Percentiles rank a stretch among this genome's conserved stretches.
Conservation (phyloP, 169 alveolate genomes). For the Cryptosporidium felis region DNA sequence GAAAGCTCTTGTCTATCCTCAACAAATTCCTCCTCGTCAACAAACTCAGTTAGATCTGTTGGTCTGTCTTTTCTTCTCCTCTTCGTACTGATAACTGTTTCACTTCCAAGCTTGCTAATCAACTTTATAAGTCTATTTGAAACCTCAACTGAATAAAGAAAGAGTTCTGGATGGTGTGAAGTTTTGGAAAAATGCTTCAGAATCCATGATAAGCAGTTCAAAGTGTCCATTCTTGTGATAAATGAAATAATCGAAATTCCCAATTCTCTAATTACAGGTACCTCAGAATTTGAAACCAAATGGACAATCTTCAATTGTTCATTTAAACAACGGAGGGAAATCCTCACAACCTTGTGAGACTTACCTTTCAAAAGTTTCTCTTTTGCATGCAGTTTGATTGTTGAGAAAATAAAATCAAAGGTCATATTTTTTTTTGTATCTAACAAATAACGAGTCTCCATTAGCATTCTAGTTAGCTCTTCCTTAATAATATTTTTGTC, state of each 20-base stretch:
- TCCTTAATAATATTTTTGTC: background rate
- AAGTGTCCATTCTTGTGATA: constrained; percentile 28
- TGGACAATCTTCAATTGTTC: constrained; percentile 60
- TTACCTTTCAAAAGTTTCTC: constrained; percentile 30
- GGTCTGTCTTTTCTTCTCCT: constrained; percentile 62
- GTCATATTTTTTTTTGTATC: constrained; percentile 19
- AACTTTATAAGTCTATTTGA: constrained; percentile 50
- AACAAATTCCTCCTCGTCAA: constrained; percentile 31
- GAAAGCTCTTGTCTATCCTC: background rate
- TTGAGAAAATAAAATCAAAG: constrained; percentile 21
- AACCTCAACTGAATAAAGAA: constrained; percentile 41
- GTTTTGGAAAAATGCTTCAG: constrained; percentile 33
- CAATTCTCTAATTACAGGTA: background rate
- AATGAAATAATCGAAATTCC: constrained; percentile 30
- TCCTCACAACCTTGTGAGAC: constrained; percentile 52
- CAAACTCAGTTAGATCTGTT: constrained; percentile 16
- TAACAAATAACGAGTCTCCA: constrained; percentile 21
- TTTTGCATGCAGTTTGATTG: constrained; percentile 28
- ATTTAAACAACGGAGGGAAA: constrained; percentile 50
- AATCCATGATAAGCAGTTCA: constrained; percentile 64
- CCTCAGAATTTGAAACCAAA: constrained; percentile 25
- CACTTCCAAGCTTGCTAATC: constrained; percentile 49
- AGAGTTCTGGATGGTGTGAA: constrained; percentile 64
- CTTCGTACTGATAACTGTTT: background rate
- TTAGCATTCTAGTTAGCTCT: constrained; percentile 39